Conservation (phyloP, 2,329 filamentous ascomycete species). For the Dactylellina drechsleri region DNA sequence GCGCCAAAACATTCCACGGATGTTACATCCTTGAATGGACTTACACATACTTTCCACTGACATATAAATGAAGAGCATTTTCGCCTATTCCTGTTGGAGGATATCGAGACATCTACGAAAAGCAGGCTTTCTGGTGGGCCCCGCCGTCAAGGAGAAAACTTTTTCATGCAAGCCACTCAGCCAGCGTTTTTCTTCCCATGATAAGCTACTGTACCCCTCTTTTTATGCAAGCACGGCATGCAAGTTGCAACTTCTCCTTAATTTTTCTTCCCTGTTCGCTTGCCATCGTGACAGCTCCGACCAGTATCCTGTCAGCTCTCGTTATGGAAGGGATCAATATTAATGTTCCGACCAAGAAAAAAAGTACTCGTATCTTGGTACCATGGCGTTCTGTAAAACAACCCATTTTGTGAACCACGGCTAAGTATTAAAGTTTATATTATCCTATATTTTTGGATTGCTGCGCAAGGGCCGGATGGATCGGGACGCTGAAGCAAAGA, state of each 20-base stretch:
- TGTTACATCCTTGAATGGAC: slow-evolving; percentile 41
- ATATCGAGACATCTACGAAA: slow-evolving; percentile 30
- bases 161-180: slow-evolving; percentile 55
- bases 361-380: too few relatives aligned
- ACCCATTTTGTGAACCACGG: slow-evolving; percentile 5
- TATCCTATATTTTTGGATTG: too few relatives aligned
- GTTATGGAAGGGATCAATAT: slow-evolving; percentile 23
- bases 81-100: slow-evolving; percentile 34
- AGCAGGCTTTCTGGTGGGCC: slow-evolving; percentile 47
- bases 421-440: slow-evolving; percentile 5
- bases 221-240: slow-evolving; percentile 55
- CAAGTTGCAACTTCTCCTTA: slow-evolving; percentile 27
- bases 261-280: slow-evolving; percentile 41
- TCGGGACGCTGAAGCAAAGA: neutral
- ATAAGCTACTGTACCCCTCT: slow-evolving; percentile 55
- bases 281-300: slow-evolving; percentile 52
- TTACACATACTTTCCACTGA: slow-evolving; percentile 13
- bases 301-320: slow-evolving; percentile 38
- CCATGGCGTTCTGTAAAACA: too few relatives aligned
- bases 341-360: neutral
- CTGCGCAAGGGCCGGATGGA: neutral
- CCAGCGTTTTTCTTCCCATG: slow-evolving; percentile 49
- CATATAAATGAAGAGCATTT: slow-evolving; percentile 19
- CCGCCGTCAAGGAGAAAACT: slow-evolving; percentile 49
- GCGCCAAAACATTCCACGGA: slow-evolving; percentile 48